Base-by-base conservation (phyloP, 805 yeast species). In the Kodamaea kakaduensis region DNA sequence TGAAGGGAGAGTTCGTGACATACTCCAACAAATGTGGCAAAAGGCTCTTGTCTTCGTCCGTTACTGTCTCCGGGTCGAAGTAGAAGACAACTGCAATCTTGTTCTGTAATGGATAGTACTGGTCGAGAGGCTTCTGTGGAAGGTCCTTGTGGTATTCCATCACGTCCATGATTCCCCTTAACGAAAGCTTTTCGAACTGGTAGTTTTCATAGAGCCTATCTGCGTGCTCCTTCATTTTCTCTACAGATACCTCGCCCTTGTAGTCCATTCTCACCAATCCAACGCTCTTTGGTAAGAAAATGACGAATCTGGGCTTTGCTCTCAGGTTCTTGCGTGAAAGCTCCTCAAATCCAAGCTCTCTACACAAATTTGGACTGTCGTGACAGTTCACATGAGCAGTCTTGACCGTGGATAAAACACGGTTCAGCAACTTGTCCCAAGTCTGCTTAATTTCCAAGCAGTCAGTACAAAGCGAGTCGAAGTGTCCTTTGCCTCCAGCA, bases 311-410 rank as follows among this genome's bases (percentile, higher is more conserved):
- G 2, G 84, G 83, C 5, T 27, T 32, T 12, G 37, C 26, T 31
- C 34, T 35, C 7, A 32, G 37, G 27, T 33, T 32, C 10, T 34
- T 34, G 13, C 41, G 32, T 6, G 58, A 46, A 39, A 73, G 50
- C 15, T 59, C 52, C 0, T 45, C 45, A 39, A 74, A 59, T 0
- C 77, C 80, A 29, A 84, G 50, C 25, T 71, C 61, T 17, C 57
- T 46, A 51, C 94, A 84, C 2, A 81, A 50, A 13, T 60, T 57
- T 3, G 64, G 55, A 46, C 77, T 70, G 8, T 71, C 49, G 23
- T 59, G 54, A 56, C 93, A 84, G 55, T 77, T 78, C 44, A 82
- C 61, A 52, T 77, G 86, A 3, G 75, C 82, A 0, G 75, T 57
- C 9, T 56, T 55, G 16, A 73, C 59, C 3, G 51, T 42, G 4